Evolutionary conservation across 371 early-diverging fungal genomes (phyloP), one percentile per base, ranked within the genome.

Genomic region (Mortierella sp.): DNA sequence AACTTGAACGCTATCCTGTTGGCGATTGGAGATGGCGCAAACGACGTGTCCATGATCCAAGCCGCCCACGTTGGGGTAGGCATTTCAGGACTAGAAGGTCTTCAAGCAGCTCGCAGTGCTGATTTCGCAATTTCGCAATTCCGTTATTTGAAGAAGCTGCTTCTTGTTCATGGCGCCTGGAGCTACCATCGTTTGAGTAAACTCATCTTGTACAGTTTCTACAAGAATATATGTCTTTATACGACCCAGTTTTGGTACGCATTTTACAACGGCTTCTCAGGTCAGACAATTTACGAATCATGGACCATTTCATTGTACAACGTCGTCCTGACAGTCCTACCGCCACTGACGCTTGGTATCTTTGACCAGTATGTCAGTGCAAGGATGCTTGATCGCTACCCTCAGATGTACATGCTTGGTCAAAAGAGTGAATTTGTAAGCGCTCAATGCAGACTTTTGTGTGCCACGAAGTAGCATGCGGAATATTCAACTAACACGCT

Each of bases 21-120:
- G 68, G 98, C 94, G 45, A 97, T 97, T 64, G 99, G 99, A 58
- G 99, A 99, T 85, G 99, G 99, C 51, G 98, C 98, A 43, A 99
- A 99, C 83, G 99, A 99, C 84, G 98, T 99, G 5, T 91, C 94
- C 26, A 99, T 99, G 99, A 95, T 99, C 71, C 95, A 97, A 85
- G 96, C 96, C 24, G 97, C 99, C 5, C 97, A 98, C 79, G 97
- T 99, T 0, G 95, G 95, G 68, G 93, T 99, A 22, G 99, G 99
- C 66, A 99, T 99, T 72, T 94, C 94, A 67, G 99, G 99, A 60
- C 91, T 95, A 66, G 99, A 99, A 83, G 99, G 99, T 49, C 89
- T 97, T 26, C 98, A 98, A 73, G 99, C 99, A 9, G 95, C 98
- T 26, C 93, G 99, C 39, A 93, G 96, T 69, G 94, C 98, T 0